Percentiles rank a stretch among this genome's conserved stretches.
Evolutionary conservation across 768 basidiomycete species (phyloP).

Genomic region (Mycena vulgaris): DNA sequence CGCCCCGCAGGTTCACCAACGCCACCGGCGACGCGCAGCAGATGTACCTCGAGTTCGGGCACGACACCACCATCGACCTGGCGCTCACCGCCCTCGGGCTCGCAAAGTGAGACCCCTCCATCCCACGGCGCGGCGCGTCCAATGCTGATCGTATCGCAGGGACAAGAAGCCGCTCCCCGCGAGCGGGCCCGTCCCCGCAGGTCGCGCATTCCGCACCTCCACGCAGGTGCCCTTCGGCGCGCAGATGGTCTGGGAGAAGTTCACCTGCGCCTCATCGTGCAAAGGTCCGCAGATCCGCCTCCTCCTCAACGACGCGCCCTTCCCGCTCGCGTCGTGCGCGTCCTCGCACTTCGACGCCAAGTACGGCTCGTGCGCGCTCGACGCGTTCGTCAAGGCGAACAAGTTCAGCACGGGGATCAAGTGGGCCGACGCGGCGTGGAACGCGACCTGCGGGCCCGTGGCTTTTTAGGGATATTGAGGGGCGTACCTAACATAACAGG

Average conservation of each 20-base stretch:
- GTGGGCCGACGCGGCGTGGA: conserved; percentile 55
- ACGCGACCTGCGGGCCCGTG: conserved; percentile 43
- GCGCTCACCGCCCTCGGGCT: conserved; percentile 15
- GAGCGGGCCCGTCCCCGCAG: conserved; percentile 40
- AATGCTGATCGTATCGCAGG: too few species aligned
- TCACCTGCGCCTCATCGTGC: conserved; percentile 54
- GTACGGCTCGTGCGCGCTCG: conserved; percentile 40
- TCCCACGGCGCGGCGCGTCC: too few species aligned
- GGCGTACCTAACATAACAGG: too few species aligned
- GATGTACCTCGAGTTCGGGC: conserved; percentile 5
- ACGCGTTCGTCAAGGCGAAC: conserved; percentile 36
- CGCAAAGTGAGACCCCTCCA: neutral
- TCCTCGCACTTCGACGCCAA: neutral
- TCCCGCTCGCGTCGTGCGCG: conserved; percentile 45
- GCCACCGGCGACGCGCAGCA: neutral
- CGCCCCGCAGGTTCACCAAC: conserved; percentile 45
- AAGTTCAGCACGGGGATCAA: conserved; percentile 41
- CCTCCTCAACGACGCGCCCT: conserved; percentile 57
- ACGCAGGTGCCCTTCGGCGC: conserved; percentile 60
- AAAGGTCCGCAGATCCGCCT: conserved; percentile 54
- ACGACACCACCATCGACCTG: conserved; percentile 5
- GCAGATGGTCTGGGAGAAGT: conserved; percentile 60
- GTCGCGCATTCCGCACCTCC: conserved; percentile 56
- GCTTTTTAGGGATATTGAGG: conserved; percentile 6
- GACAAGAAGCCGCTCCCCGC: conserved; percentile 50